These are phyloP conservation scores for Iodosphaeria phyllophila DNA, from an alignment of 2,329 filamentous ascomycete species.

Conservation along the genomic window DNA sequence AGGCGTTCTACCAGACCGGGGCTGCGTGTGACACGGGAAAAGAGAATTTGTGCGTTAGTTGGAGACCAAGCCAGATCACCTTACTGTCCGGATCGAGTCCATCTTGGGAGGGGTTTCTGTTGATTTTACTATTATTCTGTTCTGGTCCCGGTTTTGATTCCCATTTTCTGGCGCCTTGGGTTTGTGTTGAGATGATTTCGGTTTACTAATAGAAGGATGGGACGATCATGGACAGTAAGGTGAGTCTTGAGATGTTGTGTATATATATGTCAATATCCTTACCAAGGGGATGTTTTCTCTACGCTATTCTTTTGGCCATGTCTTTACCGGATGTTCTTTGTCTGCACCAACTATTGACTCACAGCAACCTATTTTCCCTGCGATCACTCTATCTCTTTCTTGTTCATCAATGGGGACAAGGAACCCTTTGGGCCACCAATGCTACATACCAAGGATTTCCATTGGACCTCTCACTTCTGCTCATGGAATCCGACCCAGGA, in stretches of 20 bases:
- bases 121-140: conserved; percentile 10
- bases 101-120: conserved; percentile 10
- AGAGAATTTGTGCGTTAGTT: conserved; percentile 11
- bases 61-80: conserved; percentile 13
- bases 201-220: conserved; percentile 17
- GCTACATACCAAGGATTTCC: no score
- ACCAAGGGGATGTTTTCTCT: no score
- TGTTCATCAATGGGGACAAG: no score
- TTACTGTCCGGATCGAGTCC: conserved; percentile 22
- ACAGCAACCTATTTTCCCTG: no score
- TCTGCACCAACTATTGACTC: no score
- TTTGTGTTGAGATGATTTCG: conserved; percentile 12
- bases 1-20: conserved; percentile 11
- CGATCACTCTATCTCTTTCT: no score
- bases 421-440: no score
- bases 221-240: conserved; percentile 32
- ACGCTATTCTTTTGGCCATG: no score
- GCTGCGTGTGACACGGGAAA: conserved; percentile 12
- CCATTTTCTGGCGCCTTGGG: conserved; percentile 11
- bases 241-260: conserved; percentile 28
- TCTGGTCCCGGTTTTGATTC: conserved; percentile 10
- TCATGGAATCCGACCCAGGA: no score
- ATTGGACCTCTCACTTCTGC: no score
- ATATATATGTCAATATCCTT: conserved; percentile 32
- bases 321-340: no score